Evolutionary conservation across 345 rosid species (phyloP).

Genomic region (Lenwebbia sp.): DNA sequence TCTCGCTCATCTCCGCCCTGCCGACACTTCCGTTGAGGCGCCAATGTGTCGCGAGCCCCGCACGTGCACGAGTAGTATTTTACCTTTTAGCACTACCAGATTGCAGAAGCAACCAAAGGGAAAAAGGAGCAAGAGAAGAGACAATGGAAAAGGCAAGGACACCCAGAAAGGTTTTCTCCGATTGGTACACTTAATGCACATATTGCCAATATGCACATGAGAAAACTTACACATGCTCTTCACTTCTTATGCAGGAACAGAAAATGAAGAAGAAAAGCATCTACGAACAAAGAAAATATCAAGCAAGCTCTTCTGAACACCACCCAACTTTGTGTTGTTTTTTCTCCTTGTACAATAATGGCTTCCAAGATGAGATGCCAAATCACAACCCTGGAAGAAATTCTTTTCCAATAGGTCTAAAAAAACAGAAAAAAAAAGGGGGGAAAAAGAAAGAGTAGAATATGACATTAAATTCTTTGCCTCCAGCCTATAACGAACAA

Average conservation of each 20-base stretch:
- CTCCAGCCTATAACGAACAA: constrained; percentile 12
- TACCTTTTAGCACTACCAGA: background rate
- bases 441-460: background rate
- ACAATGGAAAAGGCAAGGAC: background rate
- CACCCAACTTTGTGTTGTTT: constrained; percentile 11
- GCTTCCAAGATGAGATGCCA: constrained; percentile 15
- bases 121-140: background rate
- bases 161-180: background rate
- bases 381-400: constrained; percentile 23
- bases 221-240: background rate
- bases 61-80: background rate
- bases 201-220: background rate
- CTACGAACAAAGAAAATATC: background rate
- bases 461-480: background rate
- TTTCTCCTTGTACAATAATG: constrained; percentile 21
- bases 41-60: background rate
- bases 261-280: background rate
- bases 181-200: background rate
- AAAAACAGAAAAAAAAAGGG: background rate
- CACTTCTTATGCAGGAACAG: background rate
- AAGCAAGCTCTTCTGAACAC: background rate
- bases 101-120: background rate
- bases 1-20: background rate
- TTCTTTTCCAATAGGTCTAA: background rate
- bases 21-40: background rate